Evolutionary conservation across 2,329 filamentous ascomycete genomes (phyloP).

Genomic region (Phaeophleospora eucalypticola): DNA sequence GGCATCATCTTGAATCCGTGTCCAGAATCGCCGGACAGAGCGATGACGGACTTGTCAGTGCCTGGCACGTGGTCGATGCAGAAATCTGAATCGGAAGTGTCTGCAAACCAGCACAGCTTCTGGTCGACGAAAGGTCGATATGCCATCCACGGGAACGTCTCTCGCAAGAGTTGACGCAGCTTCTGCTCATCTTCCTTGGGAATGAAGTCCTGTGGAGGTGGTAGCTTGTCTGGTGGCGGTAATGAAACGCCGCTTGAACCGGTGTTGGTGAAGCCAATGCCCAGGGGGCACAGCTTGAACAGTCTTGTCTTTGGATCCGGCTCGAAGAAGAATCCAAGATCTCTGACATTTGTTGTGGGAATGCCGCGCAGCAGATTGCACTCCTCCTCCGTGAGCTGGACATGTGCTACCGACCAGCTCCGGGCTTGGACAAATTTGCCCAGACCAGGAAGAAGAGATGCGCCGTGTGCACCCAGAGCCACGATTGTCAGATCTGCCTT

Average conservation of each 20-base stretch:
- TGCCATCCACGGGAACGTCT: slow-evolving; percentile 52
- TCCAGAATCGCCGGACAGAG: slow-evolving; percentile 56
- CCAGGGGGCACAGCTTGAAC: slow-evolving; percentile 58
- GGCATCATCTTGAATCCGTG: slow-evolving; percentile 63
- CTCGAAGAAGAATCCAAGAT: slow-evolving; percentile 64
- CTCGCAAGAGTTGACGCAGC: slow-evolving; percentile 48
- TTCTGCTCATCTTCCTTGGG: slow-evolving; percentile 52
- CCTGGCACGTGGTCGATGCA: slow-evolving; percentile 57
- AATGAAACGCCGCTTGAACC: slow-evolving; percentile 42
- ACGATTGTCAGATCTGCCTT: slow-evolving; percentile 45
- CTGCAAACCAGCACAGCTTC: slow-evolving; percentile 61
- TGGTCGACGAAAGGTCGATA: slow-evolving; percentile 55
- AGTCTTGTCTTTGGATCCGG: slow-evolving; percentile 56
- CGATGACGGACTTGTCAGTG: slow-evolving; percentile 45
- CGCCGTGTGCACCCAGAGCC: slow-evolving; percentile 50
- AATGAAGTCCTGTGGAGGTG: slow-evolving; percentile 47
- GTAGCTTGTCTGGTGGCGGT: slow-evolving; percentile 39
- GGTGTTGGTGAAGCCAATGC: slow-evolving; percentile 54
- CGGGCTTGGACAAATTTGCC: slow-evolving; percentile 52
- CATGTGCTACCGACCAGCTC: slow-evolving; percentile 57
- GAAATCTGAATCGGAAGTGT: slow-evolving; percentile 58
- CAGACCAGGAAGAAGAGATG: slow-evolving; percentile 47
- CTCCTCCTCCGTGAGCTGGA: slow-evolving; percentile 55
- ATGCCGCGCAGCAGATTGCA: slow-evolving; percentile 53
- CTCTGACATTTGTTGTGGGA: slow-evolving; percentile 58